phyloP scores from a whole-genome alignment of 352 stramenopile genomes.

The Aphanomyces stellatus region DNA sequence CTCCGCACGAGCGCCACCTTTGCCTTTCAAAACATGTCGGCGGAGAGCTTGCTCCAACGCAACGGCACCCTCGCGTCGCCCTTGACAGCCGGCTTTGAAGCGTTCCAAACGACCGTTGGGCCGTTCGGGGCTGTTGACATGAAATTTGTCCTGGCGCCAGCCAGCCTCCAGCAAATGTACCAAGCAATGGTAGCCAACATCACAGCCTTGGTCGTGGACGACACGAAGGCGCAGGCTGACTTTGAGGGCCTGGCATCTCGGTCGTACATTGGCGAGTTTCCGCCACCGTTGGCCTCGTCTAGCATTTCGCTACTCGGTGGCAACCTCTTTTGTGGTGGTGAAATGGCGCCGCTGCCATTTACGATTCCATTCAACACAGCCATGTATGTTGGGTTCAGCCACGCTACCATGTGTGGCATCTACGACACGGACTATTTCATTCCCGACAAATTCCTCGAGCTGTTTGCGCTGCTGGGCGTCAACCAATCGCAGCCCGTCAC shows the following conservation, averaged over 20 bases:
- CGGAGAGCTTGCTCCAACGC: background rate
- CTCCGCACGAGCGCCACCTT: background rate
- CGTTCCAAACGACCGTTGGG: background rate
- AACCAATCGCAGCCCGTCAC: background rate
- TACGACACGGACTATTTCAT: background rate
- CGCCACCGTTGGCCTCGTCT: background rate
- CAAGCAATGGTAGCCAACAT: background rate
- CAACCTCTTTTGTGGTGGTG: constrained; percentile 7
- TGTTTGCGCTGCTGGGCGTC: background rate
- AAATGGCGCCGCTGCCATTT: background rate
- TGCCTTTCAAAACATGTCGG: constrained; percentile 2
- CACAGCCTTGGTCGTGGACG: background rate
- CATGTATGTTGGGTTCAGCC: background rate
- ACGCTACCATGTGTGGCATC: background rate
- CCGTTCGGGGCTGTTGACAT: constrained; percentile 18
- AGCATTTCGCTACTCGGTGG: background rate
- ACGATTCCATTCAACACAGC: background rate
- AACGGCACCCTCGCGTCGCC: background rate
- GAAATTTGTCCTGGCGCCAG: background rate
- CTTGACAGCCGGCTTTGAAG: background rate
- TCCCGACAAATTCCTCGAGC: background rate
- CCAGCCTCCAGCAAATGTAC: background rate
- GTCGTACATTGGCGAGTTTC: background rate
- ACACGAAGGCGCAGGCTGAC: background rate
- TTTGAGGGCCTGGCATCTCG: background rate